A percentile compares a stretch with the other conserved stretches of the same genome.
Conservation (phyloP, 2,329 filamentous ascomycete genomes). For the Leptoxyphium fumago region DNA sequence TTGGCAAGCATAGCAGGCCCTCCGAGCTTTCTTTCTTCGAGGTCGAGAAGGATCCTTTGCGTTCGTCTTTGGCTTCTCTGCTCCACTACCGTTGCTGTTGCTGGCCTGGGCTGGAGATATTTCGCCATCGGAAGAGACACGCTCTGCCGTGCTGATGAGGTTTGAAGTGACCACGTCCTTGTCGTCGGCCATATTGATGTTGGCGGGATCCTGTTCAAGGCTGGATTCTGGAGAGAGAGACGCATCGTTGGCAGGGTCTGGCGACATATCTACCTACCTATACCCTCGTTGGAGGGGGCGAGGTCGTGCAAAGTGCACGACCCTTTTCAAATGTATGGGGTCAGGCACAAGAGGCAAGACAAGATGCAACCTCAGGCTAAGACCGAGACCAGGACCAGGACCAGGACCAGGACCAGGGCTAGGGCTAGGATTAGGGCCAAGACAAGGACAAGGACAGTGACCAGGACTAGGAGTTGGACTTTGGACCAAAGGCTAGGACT, state of each 20-base stretch:
- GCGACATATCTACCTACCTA: constrained; percentile 30
- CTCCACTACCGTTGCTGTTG: constrained; percentile 8
- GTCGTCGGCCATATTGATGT: constrained; percentile 27
- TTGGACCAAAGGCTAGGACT: too few relatives aligned
- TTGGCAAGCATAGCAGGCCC: constrained; percentile 94
- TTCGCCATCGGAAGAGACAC: constrained; percentile 22
- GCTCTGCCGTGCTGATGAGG: constrained; percentile 1
- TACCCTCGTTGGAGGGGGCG: constrained; percentile 9
- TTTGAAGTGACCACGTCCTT: constrained; percentile 15
- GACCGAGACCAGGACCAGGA: too few relatives aligned
- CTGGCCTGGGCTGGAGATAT: constrained; percentile 19
- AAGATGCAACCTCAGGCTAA: too few relatives aligned
- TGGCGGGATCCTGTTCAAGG: constrained; percentile 24
- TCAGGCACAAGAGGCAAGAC: neutral
- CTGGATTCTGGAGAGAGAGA: constrained; percentile 33
- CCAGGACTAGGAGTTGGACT: too few relatives aligned
- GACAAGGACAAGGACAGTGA: too few relatives aligned
- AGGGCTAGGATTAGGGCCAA: too few relatives aligned
- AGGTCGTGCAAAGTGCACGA: constrained; percentile 17
- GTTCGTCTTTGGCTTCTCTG: constrained; percentile 22
- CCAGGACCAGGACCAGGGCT: too few relatives aligned
- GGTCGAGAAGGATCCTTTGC: constrained; percentile 84
- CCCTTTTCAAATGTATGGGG: constrained; percentile 9
- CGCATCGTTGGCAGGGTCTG: constrained; percentile 30
- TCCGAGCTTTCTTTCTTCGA: constrained; percentile 83